These are phyloP conservation scores for Caryopteris hybrid DNA, from an alignment of 305 asterid species.

Conservation along the genomic window DNA sequence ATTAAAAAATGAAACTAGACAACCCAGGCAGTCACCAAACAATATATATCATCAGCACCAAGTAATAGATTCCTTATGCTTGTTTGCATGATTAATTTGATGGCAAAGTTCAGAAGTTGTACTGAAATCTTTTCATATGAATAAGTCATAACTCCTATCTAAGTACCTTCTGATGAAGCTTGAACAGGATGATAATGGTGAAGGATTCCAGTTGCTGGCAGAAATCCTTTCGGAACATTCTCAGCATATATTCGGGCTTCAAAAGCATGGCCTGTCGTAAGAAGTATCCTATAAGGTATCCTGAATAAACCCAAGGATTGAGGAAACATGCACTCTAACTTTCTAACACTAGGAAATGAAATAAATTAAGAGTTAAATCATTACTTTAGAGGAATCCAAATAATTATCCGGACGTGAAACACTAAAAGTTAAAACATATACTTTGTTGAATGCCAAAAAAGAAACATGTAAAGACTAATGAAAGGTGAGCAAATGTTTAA, in stretches of 20 bases:
- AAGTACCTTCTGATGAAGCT: conserved; percentile 68
- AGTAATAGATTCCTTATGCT: conserved; percentile 6
- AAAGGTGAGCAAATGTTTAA: background rate
- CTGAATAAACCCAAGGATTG: conserved; percentile 9
- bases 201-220: conserved; percentile 93
- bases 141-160: conserved; percentile 1
- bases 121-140: conserved; percentile 3
- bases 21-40: background rate
- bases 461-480: background rate
- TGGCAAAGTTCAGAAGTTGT: background rate
- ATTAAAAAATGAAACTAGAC: background rate
- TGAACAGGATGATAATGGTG: conserved; percentile 87
- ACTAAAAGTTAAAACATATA: background rate
- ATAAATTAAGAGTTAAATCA: background rate
- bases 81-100: conserved; percentile 1
- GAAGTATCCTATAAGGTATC: conserved; percentile 9
- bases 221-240: conserved; percentile 94
- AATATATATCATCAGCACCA: conserved; percentile 16
- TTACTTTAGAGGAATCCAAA: background rate
- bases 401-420: background rate
- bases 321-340: background rate
- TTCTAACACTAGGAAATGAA: background rate
- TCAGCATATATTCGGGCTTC: conserved; percentile 99
- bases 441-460: background rate
- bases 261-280: conserved; percentile 84